Conservation (phyloP, 257 asterid genomes). For the Capsicum rhomboideum region DNA sequence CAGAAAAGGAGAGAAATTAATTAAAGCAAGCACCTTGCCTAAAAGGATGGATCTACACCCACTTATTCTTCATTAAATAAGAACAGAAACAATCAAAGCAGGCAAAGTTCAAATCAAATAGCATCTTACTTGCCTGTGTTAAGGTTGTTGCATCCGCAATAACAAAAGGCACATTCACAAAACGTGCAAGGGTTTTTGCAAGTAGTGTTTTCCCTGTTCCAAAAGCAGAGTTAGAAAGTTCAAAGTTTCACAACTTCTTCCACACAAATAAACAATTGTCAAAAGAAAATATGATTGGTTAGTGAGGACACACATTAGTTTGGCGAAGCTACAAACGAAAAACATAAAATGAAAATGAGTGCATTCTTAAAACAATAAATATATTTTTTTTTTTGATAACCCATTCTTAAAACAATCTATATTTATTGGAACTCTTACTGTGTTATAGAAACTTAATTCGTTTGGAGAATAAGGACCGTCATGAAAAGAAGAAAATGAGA, state of each 20-base stretch:
- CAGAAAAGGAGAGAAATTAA: not conserved
- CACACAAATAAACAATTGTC: not conserved
- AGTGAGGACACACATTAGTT: not conserved
- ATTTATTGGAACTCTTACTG: not conserved
- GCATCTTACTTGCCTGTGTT: constrained; percentile 57
- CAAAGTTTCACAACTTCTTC: not conserved
- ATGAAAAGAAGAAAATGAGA: not conserved
- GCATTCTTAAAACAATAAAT: not conserved
- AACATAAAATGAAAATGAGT: not conserved
- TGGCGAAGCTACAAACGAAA: not conserved
- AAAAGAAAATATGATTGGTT: not conserved
- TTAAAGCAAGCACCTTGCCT: not conserved
- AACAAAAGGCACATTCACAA: constrained; percentile 93
- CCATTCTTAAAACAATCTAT: not conserved
- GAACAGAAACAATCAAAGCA: not conserved
- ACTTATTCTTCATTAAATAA: not conserved
- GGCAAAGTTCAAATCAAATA: not conserved
- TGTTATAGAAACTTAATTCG: not conserved
- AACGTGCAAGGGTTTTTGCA: constrained; percentile 92
- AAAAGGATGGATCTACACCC: not conserved
- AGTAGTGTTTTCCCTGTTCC: constrained; percentile 83
- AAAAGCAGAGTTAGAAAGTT: constrained; percentile 1
- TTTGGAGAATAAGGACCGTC: not conserved
- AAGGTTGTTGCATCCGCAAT: constrained; percentile 89
- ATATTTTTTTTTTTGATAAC: too few species aligned